Evolutionary conservation across 257 asterid genomes (phyloP).

Genomic region (Solanum infundibuliforme): DNA sequence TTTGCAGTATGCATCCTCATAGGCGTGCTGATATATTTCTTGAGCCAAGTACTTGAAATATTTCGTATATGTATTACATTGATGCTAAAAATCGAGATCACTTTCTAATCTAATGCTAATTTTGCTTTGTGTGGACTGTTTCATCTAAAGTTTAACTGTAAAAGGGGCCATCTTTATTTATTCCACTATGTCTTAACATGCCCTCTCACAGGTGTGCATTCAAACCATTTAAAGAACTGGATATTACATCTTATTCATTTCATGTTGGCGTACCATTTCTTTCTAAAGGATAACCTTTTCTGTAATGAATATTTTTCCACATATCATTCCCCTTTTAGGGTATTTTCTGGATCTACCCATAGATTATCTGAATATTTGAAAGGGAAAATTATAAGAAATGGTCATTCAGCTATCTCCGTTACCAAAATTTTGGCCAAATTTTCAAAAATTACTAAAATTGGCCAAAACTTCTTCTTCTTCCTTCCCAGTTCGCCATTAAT

Average conservation of each 20-base stretch:
- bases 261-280: neutral
- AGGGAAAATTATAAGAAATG: neutral
- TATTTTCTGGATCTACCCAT: neutral
- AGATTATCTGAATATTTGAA: neutral
- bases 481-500: neutral
- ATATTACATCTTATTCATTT: neutral
- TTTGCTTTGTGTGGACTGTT: neutral
- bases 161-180: neutral
- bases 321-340: neutral
- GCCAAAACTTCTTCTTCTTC: neutral
- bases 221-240: neutral
- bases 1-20: neutral
- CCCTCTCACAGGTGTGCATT: neutral
- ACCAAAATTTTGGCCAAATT: neutral
- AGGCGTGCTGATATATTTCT: neutral
- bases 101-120: neutral
- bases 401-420: neutral
- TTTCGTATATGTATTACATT: neutral
- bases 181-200: neutral
- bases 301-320: neutral
- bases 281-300: neutral
- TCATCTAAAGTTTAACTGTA: neutral
- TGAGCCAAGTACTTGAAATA: neutral
- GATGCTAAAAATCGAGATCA: neutral
- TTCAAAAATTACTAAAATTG: too few relatives aligned